A percentile compares a stretch with the other conserved stretches of the same genome.
phyloP scores from a whole-genome alignment of 2,329 filamentous ascomycete species.

The Coniochaeta pulveracea region DNA sequence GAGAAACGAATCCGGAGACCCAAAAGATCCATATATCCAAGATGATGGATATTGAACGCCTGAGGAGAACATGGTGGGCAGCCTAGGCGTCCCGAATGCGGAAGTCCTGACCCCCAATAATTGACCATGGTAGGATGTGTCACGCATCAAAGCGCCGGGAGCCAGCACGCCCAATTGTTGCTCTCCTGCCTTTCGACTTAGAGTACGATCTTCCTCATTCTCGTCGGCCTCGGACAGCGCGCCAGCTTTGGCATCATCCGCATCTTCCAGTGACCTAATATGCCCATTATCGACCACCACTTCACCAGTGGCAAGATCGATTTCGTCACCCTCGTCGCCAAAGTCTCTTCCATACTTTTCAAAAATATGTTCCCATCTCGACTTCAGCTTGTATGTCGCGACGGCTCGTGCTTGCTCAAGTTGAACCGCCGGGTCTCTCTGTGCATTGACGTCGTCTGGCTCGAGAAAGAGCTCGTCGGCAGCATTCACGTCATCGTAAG shows the following conservation, averaged over 20 bases:
- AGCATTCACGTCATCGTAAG: conserved; percentile 25
- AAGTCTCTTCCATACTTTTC: conserved; percentile 81
- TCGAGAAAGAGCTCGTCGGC: conserved; percentile 33
- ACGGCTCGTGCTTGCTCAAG: conserved; percentile 51
- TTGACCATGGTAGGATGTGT: background rate
- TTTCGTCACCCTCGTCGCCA: conserved; percentile 74
- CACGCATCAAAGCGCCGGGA: conserved; percentile 2
- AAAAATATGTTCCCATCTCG: conserved; percentile 81
- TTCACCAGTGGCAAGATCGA: conserved; percentile 70
- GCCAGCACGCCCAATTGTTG: background rate
- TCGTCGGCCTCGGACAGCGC: conserved; percentile 10
- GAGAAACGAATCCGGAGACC: conserved; percentile 4
- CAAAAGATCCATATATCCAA: conserved; percentile 4
- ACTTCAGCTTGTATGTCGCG: conserved; percentile 64
- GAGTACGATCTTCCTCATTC: conserved; percentile 17
- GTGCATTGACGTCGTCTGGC: conserved; percentile 32
- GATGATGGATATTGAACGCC: conserved; percentile 5
- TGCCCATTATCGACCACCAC: conserved; percentile 91
- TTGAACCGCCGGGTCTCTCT: conserved; percentile 41
- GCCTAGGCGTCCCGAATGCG: conserved; percentile 6
- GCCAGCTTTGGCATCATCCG: conserved; percentile 7
- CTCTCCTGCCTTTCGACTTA: conserved; percentile 7
- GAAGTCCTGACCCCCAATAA: background rate
- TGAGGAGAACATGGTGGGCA: conserved; percentile 12
- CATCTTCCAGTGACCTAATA: conserved; percentile 33